phyloP scores from a whole-genome alignment of 768 basidiomycete species.

The Boletus sp. region DNA sequence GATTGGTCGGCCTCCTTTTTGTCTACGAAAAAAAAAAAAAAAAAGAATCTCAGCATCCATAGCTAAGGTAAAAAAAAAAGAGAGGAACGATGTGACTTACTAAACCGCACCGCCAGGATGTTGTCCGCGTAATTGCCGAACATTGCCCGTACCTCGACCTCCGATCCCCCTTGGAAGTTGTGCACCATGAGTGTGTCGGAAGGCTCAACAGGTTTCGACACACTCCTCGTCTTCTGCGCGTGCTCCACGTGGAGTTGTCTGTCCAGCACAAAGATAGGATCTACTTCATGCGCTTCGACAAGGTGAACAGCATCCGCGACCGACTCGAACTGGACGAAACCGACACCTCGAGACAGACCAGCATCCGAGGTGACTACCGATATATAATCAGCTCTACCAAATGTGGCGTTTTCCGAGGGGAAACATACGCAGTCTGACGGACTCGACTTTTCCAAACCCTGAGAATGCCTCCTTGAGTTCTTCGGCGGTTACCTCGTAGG shows the following conservation, averaged over 20 bases:
- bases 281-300: constrained; percentile 34
- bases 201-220: constrained; percentile 15
- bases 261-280: constrained; percentile 48
- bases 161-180: constrained; percentile 24
- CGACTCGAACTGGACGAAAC: constrained; percentile 42
- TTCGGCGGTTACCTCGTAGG: constrained; percentile 41
- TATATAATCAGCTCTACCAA: not conserved
- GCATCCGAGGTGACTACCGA: constrained; percentile 22
- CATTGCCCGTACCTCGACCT: constrained; percentile 22
- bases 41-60: not conserved
- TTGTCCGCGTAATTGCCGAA: constrained; percentile 20
- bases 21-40: constrained; percentile 27
- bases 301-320: constrained; percentile 38
- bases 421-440: constrained; percentile 41
- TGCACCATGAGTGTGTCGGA: constrained; percentile 31
- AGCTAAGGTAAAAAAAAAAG: not conserved
- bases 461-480: constrained; percentile 42
- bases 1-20: constrained; percentile 30
- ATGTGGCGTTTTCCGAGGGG: not conserved
- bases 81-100: constrained; percentile 12
- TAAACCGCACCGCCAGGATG: constrained; percentile 30
- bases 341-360: constrained; percentile 43
- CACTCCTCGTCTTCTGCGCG: constrained; percentile 18
- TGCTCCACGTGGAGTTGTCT: constrained; percentile 44
- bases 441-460: constrained; percentile 40